A percentile compares a stretch with the other conserved stretches of the same genome.
These are phyloP conservation scores for Hypoxylon cercidicola DNA, from an alignment of 495 filamentous ascomycete species.

Conservation along the genomic window DNA sequence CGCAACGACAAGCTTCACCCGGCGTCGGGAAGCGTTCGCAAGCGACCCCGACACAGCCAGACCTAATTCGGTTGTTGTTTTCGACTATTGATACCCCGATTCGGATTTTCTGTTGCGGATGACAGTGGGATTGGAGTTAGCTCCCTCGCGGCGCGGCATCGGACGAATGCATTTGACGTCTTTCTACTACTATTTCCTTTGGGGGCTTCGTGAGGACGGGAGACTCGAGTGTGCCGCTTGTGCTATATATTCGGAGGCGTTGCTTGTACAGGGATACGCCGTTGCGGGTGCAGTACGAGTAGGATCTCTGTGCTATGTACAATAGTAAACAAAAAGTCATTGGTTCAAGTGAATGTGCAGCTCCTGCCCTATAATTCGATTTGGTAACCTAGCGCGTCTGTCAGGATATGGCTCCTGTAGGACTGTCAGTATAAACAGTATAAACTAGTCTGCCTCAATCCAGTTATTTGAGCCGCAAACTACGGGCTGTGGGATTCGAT, in stretches of 20 bases:
- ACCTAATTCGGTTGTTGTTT: conserved; percentile 18
- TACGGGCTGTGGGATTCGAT: no score
- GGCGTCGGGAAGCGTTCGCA: conserved; percentile 57
- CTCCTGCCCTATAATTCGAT: background rate
- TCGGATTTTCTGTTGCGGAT: background rate
- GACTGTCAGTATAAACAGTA: no score
- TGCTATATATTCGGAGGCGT: conserved; percentile 1
- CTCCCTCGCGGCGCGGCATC: background rate
- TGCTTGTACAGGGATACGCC: conserved; percentile 7
- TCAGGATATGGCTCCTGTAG: no score
- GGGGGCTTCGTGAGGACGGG: background rate
- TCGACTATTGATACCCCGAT: background rate
- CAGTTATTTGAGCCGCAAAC: no score
- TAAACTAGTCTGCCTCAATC: no score
- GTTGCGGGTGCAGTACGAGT: background rate
- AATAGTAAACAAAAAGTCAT: conserved; percentile 7
- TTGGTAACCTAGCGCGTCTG: background rate
- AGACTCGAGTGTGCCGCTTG: background rate
- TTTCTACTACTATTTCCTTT: conserved; percentile 8
- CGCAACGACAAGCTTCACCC: conserved; percentile 64
- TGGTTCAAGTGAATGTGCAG: background rate
- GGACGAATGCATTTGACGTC: background rate
- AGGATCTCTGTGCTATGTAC: conserved; percentile 5
- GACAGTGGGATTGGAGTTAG: background rate
- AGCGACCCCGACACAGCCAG: conserved; percentile 61